phyloP scores from a whole-genome alignment of 441 rosid species.

The Pelargonium exstipulatum region DNA sequence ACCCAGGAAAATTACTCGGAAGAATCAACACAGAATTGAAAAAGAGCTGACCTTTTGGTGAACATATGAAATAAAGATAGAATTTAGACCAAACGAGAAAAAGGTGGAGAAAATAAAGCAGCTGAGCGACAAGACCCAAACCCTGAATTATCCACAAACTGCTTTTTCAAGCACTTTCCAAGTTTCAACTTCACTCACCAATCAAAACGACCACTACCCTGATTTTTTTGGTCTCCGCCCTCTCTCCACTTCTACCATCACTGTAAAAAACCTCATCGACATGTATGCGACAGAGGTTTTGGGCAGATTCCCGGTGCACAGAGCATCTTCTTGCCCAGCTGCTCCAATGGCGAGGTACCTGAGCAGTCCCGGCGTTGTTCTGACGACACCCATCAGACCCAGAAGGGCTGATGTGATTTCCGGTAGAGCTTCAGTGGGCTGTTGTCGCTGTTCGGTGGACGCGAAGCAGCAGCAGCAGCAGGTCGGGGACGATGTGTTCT shows the following conservation, averaged over 20 bases:
- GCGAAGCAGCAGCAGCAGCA: slow-evolving; percentile 18
- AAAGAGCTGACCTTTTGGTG: background rate
- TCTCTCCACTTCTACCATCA: background rate
- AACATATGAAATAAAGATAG: background rate
- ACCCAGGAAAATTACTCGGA: slow-evolving; percentile 1
- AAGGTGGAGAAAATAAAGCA: slow-evolving; percentile 7
- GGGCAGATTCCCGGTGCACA: background rate
- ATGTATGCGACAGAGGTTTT: slow-evolving; percentile 13
- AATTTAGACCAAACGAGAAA: background rate
- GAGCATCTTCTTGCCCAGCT: slow-evolving; percentile 4
- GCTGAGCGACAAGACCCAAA: background rate
- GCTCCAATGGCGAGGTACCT: slow-evolving; percentile 27
- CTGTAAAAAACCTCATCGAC: background rate
- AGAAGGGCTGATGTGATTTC: background rate
- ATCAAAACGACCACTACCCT: background rate
- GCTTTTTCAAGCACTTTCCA: background rate
- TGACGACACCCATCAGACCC: slow-evolving; percentile 26
- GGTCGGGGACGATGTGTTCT: slow-evolving; percentile 54
- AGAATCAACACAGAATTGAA: background rate
- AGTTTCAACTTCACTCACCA: slow-evolving; percentile 5
- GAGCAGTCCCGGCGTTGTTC: slow-evolving; percentile 19
- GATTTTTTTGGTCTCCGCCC: background rate
- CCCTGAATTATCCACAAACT: background rate
- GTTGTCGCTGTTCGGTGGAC: slow-evolving; percentile 24
- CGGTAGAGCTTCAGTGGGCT: slow-evolving; percentile 7